These are phyloP conservation scores for barrel medic (Medicago truncatula) DNA, from an alignment of 306 rosid genomes.

Conservation along the genomic window MtrunA17r5.0-ANR NC_053045.1:51767501-51768000, in stretches of 20 bases:
- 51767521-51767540: neutral
- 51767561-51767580: neutral
- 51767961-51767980: slow-evolving; percentile 51
- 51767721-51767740: neutral
- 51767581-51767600: neutral
- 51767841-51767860: neutral
- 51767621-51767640: neutral
- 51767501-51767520: neutral
- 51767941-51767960: neutral
- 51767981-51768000: slow-evolving; percentile 46
- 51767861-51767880: neutral
- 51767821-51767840: slow-evolving; percentile 1
- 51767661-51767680: neutral
- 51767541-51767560: neutral
- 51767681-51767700: neutral
- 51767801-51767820: neutral
- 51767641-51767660: neutral
- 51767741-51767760: neutral
- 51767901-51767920: too few species aligned
- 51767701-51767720: neutral
- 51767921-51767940: neutral
- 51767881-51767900: neutral
- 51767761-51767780: neutral
- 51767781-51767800: neutral
- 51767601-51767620: neutral